These are phyloP conservation scores for Erysiphe neolycopersici DNA, from an alignment of 2,329 filamentous ascomycete species.

Conservation along the genomic window DNA sequence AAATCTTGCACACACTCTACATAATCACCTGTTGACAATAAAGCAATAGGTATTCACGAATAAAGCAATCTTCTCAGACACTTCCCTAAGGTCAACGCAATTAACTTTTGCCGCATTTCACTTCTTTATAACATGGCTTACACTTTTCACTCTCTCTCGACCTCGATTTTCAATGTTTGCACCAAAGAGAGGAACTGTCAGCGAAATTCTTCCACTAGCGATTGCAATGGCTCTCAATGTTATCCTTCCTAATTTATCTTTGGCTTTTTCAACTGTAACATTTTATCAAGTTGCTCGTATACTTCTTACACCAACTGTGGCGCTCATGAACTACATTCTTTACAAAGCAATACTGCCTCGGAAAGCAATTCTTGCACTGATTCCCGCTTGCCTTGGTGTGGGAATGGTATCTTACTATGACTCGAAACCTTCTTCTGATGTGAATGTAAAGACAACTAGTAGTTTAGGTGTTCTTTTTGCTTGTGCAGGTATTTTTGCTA, in stretches of 20 bases:
- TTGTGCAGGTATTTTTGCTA: conserved; percentile 34
- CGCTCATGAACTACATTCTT: conserved; percentile 34
- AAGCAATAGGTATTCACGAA: conserved; percentile 28
- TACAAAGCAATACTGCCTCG: conserved; percentile 29
- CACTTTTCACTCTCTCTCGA: conserved; percentile 32
- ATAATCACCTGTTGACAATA: not conserved
- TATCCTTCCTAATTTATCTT: conserved; percentile 38
- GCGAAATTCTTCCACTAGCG: conserved; percentile 34
- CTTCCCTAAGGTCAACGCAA: conserved; percentile 31
- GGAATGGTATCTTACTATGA: conserved; percentile 42
- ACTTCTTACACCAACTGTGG: conserved; percentile 36
- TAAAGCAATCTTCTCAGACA: conserved; percentile 40
- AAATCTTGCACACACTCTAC: not conserved
- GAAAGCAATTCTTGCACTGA: conserved; percentile 22
- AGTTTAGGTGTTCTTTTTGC: conserved; percentile 35
- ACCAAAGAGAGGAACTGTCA: conserved; percentile 26
- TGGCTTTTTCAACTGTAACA: conserved; percentile 39
- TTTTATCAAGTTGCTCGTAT: conserved; percentile 47
- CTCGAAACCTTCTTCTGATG: conserved; percentile 23
- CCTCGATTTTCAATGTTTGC: conserved; percentile 30
- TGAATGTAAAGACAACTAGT: conserved; percentile 26
- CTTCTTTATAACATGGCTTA: conserved; percentile 37
- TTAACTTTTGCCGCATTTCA: conserved; percentile 42
- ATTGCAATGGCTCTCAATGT: conserved; percentile 42
- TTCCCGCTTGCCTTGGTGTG: conserved; percentile 36